These are phyloP conservation scores for Plasmodium falciparum DNA, from an alignment of 169 alveolate species.

Conservation along the genomic window DNA sequence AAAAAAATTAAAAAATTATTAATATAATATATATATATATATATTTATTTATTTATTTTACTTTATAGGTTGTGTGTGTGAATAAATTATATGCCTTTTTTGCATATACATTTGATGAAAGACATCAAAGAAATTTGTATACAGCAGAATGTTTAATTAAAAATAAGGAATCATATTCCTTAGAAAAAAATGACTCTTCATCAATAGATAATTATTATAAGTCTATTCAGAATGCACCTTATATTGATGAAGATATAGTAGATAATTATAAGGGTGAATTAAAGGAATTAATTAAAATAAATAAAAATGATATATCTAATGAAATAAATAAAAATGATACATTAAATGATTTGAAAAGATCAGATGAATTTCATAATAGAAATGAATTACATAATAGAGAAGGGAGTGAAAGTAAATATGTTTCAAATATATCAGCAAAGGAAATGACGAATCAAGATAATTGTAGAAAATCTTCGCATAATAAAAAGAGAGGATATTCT, in stretches of 20 bases:
- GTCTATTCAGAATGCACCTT: no score
- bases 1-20: no score
- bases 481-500: constrained; percentile 30
- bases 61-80: not conserved
- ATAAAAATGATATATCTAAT: no score
- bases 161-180: no score
- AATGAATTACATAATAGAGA: not conserved
- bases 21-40: no score
- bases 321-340: no score
- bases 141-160: no score
- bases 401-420: not conserved
- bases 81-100: not conserved
- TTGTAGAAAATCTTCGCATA: constrained; percentile 6
- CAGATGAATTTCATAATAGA: not conserved
- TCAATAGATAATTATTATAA: no score
- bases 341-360: no score
- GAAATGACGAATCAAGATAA: not conserved
- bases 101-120: not conserved
- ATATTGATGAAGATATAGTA: not conserved
- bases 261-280: not conserved
- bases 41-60: no score
- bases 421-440: constrained; percentile 1
- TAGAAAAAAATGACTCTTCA: no score
- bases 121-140: not conserved
- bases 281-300: not conserved